phyloP scores from a whole-genome alignment of 176 grass and related monocot species.

The Lolium multiflorum region DNA sequence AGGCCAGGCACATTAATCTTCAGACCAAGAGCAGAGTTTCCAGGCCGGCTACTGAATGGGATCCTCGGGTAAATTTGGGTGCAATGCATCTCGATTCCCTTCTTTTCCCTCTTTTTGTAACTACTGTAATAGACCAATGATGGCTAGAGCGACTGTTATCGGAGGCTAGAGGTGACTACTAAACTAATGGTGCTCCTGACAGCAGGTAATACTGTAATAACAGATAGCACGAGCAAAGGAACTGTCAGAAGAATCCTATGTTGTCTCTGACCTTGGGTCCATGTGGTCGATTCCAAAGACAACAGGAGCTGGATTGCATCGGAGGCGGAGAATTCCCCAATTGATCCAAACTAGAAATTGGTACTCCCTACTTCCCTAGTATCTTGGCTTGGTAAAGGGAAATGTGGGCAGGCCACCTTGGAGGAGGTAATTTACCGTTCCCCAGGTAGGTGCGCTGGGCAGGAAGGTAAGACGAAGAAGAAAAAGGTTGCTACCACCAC shows the following conservation, averaged over 20 bases:
- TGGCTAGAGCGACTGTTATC: neutral
- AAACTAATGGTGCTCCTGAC: neutral
- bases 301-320: neutral
- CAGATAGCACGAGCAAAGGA: neutral
- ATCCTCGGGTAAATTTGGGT: neutral
- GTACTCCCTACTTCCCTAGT: too few species aligned
- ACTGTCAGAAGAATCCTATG: neutral
- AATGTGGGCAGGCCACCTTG: neutral
- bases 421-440: constrained; percentile 12
- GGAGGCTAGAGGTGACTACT: neutral
- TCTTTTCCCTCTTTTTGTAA: neutral
- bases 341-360: neutral
- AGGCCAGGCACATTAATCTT: neutral
- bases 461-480: too few species aligned
- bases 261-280: neutral
- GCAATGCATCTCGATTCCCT: neutral
- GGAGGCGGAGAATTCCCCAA: neutral
- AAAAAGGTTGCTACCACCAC: neutral
- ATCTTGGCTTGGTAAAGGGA: too few species aligned
- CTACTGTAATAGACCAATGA: neutral
- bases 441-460: neutral
- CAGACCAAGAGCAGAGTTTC: neutral
- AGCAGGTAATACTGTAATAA: neutral
- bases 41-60: too few species aligned
- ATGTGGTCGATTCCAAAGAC: neutral